These are phyloP conservation scores for Ogataea trehalophila DNA, from an alignment of 805 yeast species.

Conservation along the genomic window DNA sequence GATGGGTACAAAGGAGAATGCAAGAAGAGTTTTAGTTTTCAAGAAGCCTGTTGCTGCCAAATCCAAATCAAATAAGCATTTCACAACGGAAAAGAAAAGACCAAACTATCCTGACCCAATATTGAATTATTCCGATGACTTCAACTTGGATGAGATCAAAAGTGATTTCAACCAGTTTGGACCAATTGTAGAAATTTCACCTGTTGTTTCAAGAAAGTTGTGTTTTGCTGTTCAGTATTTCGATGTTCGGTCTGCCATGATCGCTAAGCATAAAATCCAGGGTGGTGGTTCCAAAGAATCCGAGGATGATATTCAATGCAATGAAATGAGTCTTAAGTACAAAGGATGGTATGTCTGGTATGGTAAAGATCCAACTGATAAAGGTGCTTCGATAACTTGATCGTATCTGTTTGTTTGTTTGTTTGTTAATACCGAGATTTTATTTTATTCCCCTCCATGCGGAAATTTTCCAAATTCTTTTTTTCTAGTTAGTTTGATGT, in stretches of 20 bases:
- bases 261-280: constrained; percentile 44
- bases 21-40: constrained; percentile 52
- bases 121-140: constrained; percentile 36
- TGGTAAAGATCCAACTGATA: constrained; percentile 63
- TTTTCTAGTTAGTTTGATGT: too few species aligned
- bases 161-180: constrained; percentile 56
- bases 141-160: constrained; percentile 41
- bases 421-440: too few species aligned
- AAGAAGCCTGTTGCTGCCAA: constrained; percentile 33
- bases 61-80: constrained; percentile 13
- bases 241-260: constrained; percentile 55
- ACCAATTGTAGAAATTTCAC: constrained; percentile 52
- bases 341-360: constrained; percentile 61
- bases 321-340: constrained; percentile 39
- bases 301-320: constrained; percentile 1
- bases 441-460: too few species aligned
- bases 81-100: constrained; percentile 13
- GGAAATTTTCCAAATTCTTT: too few species aligned
- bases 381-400: constrained; percentile 25
- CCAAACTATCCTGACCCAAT: constrained; percentile 39
- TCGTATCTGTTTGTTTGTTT: background rate
- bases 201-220: constrained; percentile 62
- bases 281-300: background rate
- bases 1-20: constrained; percentile 36
- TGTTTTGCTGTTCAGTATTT: constrained; percentile 57